Evolutionary conservation across 371 early-diverging fungal species (phyloP).

Genomic region (Dichotomocladium elegans): DNA sequence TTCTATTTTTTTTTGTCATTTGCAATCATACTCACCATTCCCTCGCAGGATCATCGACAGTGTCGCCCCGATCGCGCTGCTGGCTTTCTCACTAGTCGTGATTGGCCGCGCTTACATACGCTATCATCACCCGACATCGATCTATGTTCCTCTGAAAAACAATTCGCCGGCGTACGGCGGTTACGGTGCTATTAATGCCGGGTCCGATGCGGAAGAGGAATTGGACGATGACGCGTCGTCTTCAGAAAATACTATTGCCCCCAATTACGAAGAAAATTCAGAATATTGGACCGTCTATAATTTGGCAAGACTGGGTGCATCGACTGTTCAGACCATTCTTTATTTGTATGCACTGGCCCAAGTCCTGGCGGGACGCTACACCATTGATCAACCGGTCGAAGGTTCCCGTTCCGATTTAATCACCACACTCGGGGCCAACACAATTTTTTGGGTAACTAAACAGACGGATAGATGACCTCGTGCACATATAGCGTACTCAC

Average conservation of each 20-base stretch:
- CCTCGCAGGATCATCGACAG: conserved; percentile 9
- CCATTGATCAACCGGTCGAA: conserved; percentile 16
- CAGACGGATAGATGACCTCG: neutral
- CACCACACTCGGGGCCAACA: neutral
- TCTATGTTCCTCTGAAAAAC: conserved; percentile 13
- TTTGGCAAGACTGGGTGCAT: conserved; percentile 1
- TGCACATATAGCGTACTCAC: neutral
- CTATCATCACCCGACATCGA: conserved; percentile 3
- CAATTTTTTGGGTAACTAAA: conserved; percentile 21
- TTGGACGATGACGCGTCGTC: conserved; percentile 8
- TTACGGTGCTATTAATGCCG: conserved; percentile 17
- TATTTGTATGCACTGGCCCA: conserved; percentile 5
- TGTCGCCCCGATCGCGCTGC: conserved; percentile 4
- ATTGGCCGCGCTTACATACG: conserved; percentile 1
- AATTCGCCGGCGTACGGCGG: neutral
- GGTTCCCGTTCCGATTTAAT: conserved; percentile 2
- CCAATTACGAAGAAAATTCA: conserved; percentile 11
- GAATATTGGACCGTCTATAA: conserved; percentile 13
- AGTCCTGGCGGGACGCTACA: conserved; percentile 1
- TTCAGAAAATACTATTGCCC: conserved; percentile 7
- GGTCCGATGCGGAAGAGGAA: neutral
- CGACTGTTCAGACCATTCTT: neutral
- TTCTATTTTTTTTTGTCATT: too few relatives aligned
- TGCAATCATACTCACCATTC: neutral
- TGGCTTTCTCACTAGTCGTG: conserved; percentile 4